phyloP scores from a whole-genome alignment of 306 rosid genomes.

The Prunus mira region DNA sequence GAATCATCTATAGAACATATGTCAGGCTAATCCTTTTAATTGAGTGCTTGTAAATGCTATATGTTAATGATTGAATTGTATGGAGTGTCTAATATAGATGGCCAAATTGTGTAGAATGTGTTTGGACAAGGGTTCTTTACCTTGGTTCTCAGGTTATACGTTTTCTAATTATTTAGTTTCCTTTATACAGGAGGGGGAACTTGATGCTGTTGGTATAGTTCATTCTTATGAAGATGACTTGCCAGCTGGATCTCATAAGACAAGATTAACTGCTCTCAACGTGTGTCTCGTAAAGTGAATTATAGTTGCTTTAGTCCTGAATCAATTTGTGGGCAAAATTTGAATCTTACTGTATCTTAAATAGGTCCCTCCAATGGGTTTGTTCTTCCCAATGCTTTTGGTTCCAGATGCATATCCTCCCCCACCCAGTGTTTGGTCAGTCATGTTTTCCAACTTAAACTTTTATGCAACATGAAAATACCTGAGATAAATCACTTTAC shows the following conservation, averaged over 20 bases:
- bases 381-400: conserved; percentile 84
- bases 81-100: neutral
- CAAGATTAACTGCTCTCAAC: conserved; percentile 79
- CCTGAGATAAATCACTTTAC: neutral
- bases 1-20: neutral
- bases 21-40: neutral
- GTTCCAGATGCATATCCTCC: conserved; percentile 94
- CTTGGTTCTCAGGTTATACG: conserved; percentile 22
- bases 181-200: conserved; percentile 68
- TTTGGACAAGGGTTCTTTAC: neutral
- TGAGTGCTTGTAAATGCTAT: neutral
- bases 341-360: conserved; percentile 10
- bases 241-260: conserved; percentile 80
- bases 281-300: conserved; percentile 38
- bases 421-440: conserved; percentile 91
- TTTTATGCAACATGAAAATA: conserved; percentile 1
- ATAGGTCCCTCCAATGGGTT: conserved; percentile 96
- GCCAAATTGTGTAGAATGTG: neutral
- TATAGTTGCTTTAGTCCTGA: conserved; percentile 19
- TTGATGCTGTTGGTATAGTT: conserved; percentile 70
- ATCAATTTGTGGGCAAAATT: conserved; percentile 6
- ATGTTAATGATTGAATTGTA: neutral
- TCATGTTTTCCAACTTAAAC: conserved; percentile 19
- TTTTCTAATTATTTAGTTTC: conserved; percentile 14
- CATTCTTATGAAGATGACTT: conserved; percentile 78